Evolutionary conservation across 345 rosid species (phyloP).

Genomic region (Capsella bursapastoris): DNA sequence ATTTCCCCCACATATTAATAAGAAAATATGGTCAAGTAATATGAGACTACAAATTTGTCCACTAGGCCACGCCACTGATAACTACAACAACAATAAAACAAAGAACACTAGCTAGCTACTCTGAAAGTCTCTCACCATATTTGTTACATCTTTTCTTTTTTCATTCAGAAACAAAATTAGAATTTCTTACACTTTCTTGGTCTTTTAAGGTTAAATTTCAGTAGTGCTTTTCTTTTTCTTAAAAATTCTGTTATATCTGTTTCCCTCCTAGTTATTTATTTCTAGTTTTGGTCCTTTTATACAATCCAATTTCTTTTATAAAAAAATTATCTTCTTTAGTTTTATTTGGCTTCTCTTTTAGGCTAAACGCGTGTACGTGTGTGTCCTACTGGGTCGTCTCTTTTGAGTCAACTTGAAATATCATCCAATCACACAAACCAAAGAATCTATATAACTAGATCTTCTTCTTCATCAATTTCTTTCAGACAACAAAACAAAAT

Average conservation of each 20-base stretch:
- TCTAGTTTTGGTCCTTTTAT: not conserved
- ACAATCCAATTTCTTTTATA: not conserved
- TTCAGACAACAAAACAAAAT: not conserved
- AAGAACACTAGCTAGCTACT: not conserved
- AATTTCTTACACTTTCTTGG: not conserved
- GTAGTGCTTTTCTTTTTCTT: not conserved
- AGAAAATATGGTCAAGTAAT: not conserved
- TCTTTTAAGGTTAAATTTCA: not conserved
- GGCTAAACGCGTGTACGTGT: constrained; percentile 4
- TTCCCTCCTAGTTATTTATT: not conserved
- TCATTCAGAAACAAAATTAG: not conserved
- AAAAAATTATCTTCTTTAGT: not conserved
- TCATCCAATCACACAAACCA: constrained; percentile 8
- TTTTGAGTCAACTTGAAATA: constrained; percentile 16
- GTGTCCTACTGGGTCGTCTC: constrained; percentile 17
- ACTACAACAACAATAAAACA: not conserved
- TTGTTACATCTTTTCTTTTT: not conserved
- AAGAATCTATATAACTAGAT: constrained; percentile 17
- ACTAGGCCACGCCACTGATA: not conserved
- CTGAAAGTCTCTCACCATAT: not conserved
- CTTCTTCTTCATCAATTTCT: constrained; percentile 15
- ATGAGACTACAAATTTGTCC: not conserved
- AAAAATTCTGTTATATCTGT: not conserved
- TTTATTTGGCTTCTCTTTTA: not conserved
- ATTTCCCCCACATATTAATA: not conserved